A percentile compares a stretch with the other conserved stretches of the same genome.
Conservation (phyloP, 2,329 filamentous ascomycete genomes). For the Curvularia lunata region DNA sequence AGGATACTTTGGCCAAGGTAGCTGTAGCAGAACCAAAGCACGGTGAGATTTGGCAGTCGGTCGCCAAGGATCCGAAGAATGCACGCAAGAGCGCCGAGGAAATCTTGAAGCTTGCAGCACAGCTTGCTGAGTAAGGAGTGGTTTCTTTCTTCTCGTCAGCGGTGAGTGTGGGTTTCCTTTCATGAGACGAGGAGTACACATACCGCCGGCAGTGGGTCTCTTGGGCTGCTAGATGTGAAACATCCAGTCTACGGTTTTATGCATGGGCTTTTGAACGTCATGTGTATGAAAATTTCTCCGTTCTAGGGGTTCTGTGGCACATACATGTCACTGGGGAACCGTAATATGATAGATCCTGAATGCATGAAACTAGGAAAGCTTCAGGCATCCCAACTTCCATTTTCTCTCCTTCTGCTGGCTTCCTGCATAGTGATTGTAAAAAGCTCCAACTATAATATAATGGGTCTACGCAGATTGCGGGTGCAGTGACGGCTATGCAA, state of each 20-base stretch:
- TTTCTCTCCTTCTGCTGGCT: too few species aligned
- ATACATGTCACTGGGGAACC: neutral
- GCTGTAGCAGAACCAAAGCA: slow-evolving; percentile 85
- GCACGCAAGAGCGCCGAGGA: slow-evolving; percentile 77
- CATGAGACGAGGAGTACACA: neutral
- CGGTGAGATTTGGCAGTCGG: slow-evolving; percentile 87
- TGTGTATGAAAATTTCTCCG: neutral
- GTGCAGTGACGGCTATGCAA: too few species aligned
- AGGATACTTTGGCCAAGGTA: slow-evolving; percentile 82
- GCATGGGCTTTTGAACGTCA: neutral
- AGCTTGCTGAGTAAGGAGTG: slow-evolving; percentile 53
- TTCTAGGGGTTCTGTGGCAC: neutral
- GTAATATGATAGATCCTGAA: neutral
- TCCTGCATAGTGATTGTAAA: too few species aligned
- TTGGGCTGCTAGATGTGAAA: too few species aligned
- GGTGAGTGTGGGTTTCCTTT: neutral
- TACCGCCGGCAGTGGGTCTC: neutral
- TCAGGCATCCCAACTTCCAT: too few species aligned
- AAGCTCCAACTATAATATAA: too few species aligned
- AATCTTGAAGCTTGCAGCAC: slow-evolving; percentile 79
- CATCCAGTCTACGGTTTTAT: too few species aligned
- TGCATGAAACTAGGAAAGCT: neutral
- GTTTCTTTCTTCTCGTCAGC: neutral
- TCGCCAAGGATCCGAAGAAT: slow-evolving; percentile 86
- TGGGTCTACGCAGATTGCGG: too few species aligned